These are phyloP conservation scores for Bruguiera parviflora DNA, from an alignment of 345 rosid genomes.

Conservation along the genomic window DNA sequence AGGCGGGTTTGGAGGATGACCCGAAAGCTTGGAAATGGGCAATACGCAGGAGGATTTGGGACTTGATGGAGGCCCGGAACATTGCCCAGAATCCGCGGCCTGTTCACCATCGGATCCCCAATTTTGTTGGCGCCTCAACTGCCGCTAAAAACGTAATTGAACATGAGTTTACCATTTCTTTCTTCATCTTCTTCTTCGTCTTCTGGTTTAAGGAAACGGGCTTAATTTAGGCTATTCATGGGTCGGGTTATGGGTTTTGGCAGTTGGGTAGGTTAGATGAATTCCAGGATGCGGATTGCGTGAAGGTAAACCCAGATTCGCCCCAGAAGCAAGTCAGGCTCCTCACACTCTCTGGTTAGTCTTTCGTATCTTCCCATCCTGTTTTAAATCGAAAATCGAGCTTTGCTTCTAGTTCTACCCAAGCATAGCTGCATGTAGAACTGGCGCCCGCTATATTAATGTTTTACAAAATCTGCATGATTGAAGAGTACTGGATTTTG, in stretches of 20 bases:
- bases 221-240: not conserved
- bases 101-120: slow-evolving; percentile 90
- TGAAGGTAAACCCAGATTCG: slow-evolving; percentile 89
- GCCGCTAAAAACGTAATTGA: slow-evolving; percentile 58
- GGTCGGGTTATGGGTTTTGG: slow-evolving; percentile 4
- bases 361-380: not conserved
- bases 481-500: not conserved
- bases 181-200: not conserved
- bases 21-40: slow-evolving; percentile 94
- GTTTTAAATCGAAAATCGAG: not conserved
- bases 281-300: slow-evolving; percentile 56
- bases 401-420: not conserved
- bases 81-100: slow-evolving; percentile 78
- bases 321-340: slow-evolving; percentile 95
- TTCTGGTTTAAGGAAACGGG: not conserved
- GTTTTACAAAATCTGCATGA: too few relatives aligned
- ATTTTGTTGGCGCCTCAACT: slow-evolving; percentile 71
- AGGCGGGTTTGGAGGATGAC: slow-evolving; percentile 33
- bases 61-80: slow-evolving; percentile 71
- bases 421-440: not conserved
- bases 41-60: slow-evolving; percentile 77
- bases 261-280: slow-evolving; percentile 60
- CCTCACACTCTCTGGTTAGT: slow-evolving; percentile 80
- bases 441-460: too few relatives aligned
- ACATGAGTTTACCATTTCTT: not conserved